Base-by-base conservation (phyloP, 1,284 basidiomycete species). In the Microbotryomycetes sp. region DNA sequence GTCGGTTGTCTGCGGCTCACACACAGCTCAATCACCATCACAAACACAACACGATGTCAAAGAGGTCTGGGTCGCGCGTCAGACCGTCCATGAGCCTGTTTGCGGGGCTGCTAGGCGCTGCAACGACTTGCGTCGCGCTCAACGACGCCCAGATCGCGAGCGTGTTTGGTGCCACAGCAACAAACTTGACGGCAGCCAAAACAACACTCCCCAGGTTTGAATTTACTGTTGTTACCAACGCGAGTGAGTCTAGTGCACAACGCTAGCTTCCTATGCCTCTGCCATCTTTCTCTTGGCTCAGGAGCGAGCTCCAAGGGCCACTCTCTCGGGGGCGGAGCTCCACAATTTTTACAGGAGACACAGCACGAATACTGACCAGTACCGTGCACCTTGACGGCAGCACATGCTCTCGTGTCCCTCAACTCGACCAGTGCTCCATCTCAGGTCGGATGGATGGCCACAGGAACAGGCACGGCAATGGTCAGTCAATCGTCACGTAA, bases 181-280 rank as follows among this genome's bases (percentile, higher is more conserved):
- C 54, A 4, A 42, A 25, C 14, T 29, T 61, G 30, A 56, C 19
- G 6, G 63, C 58, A 4, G 46, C 23, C 9, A 31, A 46, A 9
- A 28, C 23, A 5, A 23, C 15, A n/a, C 55, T 58, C 12, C 48
- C 59, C 26, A 28, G 48, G 14, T 62, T 67, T 32, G 45, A 26
- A 2, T 22, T 67, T 16, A 56, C 58, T 28, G 30, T 67, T 19
- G 56, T 67, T 4, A 49, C 60, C 6, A 67, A 67, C 30, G 30
- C 49, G 12, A 65, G 66, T 67, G 22, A 46, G 66, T 45, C 9
- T 4, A 1, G 4, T 15, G 7, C 14, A 12, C 14, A 1, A 15
- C 12, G 16, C 6, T 1, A 9, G 19, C 15, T 42, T 42, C 19
- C 36, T 42, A 42, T 9, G 19, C 36, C 9, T 9, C 19, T 9